Conservation (phyloP, 2,329 filamentous ascomycete genomes). For the Exutisphaerella laricina region DNA sequence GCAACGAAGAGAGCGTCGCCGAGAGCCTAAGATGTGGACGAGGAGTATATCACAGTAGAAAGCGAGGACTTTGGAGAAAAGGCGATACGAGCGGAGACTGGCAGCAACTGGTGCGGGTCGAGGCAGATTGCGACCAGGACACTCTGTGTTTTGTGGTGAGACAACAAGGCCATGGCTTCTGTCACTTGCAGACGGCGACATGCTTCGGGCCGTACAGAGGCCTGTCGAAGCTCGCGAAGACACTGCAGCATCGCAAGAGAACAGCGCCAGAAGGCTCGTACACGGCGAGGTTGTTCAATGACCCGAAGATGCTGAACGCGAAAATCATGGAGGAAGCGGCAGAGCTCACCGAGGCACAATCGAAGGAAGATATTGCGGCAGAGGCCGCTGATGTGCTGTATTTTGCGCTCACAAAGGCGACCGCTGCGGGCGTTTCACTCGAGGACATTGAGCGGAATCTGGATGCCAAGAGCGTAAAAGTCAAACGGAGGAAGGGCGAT, state of each 20-base stretch:
- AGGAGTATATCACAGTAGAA: slow-evolving; percentile 93
- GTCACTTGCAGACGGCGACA: slow-evolving; percentile 83
- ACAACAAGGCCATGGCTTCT: slow-evolving; percentile 85
- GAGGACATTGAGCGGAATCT: slow-evolving; percentile 89
- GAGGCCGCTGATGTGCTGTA: slow-evolving; percentile 53
- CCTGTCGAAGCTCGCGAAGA: slow-evolving; percentile 79
- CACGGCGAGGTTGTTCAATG: slow-evolving; percentile 85
- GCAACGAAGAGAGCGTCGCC: slow-evolving; percentile 80
- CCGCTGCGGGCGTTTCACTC: slow-evolving; percentile 75
- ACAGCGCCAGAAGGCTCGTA: slow-evolving; percentile 88
- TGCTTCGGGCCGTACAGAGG: slow-evolving; percentile 86
- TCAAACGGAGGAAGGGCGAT: slow-evolving; percentile 87
- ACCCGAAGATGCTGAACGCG: slow-evolving; percentile 79
- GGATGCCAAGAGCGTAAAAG: slow-evolving; percentile 90
- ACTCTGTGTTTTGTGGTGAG: slow-evolving; percentile 84
- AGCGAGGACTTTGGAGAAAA: slow-evolving; percentile 94
- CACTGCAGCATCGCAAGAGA: slow-evolving; percentile 70
- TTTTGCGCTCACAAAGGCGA: slow-evolving; percentile 87
- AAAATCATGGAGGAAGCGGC: slow-evolving; percentile 99
- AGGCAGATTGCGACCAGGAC: slow-evolving; percentile 89
- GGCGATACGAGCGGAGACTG: slow-evolving; percentile 90
- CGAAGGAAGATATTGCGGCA: slow-evolving; percentile 5
- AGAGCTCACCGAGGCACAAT: slow-evolving; percentile 82
- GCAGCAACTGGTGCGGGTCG: slow-evolving; percentile 79
- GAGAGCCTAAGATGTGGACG: slow-evolving; percentile 76